Base-by-base conservation (phyloP, 257 asterid genomes). In the Handroanthus guayacan region DNA sequence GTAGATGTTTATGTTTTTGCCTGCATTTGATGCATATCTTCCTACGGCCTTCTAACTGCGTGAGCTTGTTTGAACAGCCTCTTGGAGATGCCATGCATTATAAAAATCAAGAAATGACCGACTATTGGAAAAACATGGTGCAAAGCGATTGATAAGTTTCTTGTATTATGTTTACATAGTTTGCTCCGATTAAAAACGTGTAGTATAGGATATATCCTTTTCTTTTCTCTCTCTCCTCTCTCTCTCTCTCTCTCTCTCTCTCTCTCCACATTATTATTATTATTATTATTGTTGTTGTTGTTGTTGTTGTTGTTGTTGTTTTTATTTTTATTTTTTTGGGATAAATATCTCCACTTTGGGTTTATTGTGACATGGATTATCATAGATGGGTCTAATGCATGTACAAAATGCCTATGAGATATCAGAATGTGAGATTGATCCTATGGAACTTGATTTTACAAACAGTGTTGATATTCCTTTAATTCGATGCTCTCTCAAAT, bases 351-450 rank as follows among this genome's bases (percentile, higher is more conserved):
- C n/a, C n/a, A n/a, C n/a, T n/a, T n/a, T n/a, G n/a, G n/a, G n/a
- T n/a, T n/a, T n/a, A n/a, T n/a, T n/a, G n/a, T n/a, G n/a, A n/a
- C n/a, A 10, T 75, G 9, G 5, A 37, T 58, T 38, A 10, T 75
- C 69, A 74, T 63, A 93, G 97, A 80, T 86, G 92, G 96, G 94
- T 78, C 96, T 95, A 67, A 91, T 93, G 98, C 98, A 85, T 66
- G 97, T 93, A 11, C 72, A 84, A 75, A 86, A 86, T 83, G 86
- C 88, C n/a, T 85, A 87, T 67, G 94, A 89, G 79, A 92, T 91
- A 62, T 97, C 98, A 2, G 98, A 91, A 62, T 93, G 91, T 80
- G 98, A 93, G 82, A 88, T 91, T 82, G 85, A 86, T 79, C 89
- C 92, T 5, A 79, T 44, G 60, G 98, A 91, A 79, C 92, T 93